Conservation (phyloP, 805 yeast genomes). For the Hanseniaspora clermontiae region DNA sequence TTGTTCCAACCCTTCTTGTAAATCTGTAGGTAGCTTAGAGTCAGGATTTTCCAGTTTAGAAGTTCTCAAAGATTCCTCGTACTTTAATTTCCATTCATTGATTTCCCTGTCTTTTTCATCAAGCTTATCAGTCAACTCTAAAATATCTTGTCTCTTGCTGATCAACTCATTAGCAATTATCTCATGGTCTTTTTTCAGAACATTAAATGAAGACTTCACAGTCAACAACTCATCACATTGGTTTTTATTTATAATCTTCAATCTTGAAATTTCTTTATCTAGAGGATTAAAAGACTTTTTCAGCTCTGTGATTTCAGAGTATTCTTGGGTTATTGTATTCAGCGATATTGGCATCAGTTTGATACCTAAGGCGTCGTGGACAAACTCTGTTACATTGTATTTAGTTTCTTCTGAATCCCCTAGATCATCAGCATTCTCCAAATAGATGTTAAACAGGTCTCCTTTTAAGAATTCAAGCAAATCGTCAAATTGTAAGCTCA, state of each 20-base stretch:
- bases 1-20: conserved; percentile 42
- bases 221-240: conserved; percentile 60
- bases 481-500: conserved; percentile 60
- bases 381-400: conserved; percentile 62
- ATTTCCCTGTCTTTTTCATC: conserved; percentile 40
- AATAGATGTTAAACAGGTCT: conserved; percentile 44
- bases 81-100: conserved; percentile 25
- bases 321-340: conserved; percentile 60
- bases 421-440: neutral
- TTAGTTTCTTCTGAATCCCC: neutral
- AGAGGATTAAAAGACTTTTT: conserved; percentile 42
- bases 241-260: conserved; percentile 55
- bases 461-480: conserved; percentile 69
- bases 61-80: conserved; percentile 16
- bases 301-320: conserved; percentile 51
- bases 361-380: conserved; percentile 60
- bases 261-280: conserved; percentile 47
- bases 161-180: conserved; percentile 81
- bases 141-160: conserved; percentile 59
- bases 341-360: conserved; percentile 62
- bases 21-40: conserved; percentile 29
- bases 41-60: conserved; percentile 24
- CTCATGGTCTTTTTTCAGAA: conserved; percentile 70
- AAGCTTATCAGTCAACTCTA: conserved; percentile 65
- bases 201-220: conserved; percentile 55